Base-by-base conservation (phyloP, 495 filamentous ascomycete species). In the Neurospora sp. region DNA sequence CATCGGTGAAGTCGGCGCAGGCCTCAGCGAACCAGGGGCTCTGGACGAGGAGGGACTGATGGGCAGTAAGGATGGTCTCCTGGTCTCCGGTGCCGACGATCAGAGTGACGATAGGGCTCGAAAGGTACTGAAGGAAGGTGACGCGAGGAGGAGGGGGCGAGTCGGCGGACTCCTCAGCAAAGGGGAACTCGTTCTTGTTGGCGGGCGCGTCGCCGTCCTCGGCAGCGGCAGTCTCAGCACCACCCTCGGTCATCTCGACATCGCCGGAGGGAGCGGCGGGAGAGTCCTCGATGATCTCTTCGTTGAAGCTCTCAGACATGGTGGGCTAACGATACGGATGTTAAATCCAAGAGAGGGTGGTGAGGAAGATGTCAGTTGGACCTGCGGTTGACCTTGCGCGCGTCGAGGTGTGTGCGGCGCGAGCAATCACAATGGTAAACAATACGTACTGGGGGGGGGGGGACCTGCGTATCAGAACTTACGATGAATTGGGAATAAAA, bases 51-150 rank as follows among this genome's bases (percentile, higher is more conserved):
- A 97, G 85, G 16, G 82, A 89, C 79, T 97, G 92, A 78, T 97
- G 95, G 7, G 93, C 94, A 10, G 85, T 90, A 35, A 97, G 86
- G 18, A 88, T 81, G 10, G 89, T 89, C 75, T 89, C 84, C 3
- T 83, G 78, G 10, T 88, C 87, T 42, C 88, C 88, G 44, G 79
- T 77, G 38, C 95, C 94, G 37, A 97, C 85, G n/a, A 89, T 75
- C 20, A 97, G 82, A 27, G 91, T 90, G 42, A 98, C 88, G 31
- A 97, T 89, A 1, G 95, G 94, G 40, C 91, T 94, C 70, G 87
- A 89, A 27, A 97, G 86, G 79, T 90, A 91, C 79, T 87, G 89
- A 68, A 82, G 78, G 71, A 84, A 87, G 37, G 78, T 82, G 69
- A 76, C 75, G 70, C 85, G 82, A 68, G 83, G 81, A 22, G 82